Base-by-base conservation (phyloP, 2,329 filamentous ascomycete genomes). In the Alternaria triticina region DNA sequence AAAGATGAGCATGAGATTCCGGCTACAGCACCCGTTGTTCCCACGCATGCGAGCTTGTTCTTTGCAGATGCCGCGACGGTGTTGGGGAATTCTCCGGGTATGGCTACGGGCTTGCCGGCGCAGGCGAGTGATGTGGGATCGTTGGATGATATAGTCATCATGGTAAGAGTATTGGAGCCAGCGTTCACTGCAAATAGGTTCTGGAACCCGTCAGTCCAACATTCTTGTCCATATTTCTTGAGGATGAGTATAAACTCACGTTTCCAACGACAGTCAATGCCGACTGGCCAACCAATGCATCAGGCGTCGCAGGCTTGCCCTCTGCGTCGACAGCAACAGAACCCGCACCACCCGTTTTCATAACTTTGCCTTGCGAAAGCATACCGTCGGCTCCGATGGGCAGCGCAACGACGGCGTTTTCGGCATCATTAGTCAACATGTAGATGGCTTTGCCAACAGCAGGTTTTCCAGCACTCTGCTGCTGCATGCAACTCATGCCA, bases 221-320 rank as follows among this genome's bases (percentile, higher is more conserved):
- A 5, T 22, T 30, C 28, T 28, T 50, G 5, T 30, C 6, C 6
- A 8, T 23, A 7, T 20, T 40, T 3, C 8, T 15, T 6, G 22
- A 4, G 3, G 3, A 36, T n/a, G 11, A 8, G 17, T 12, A 5
- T 11, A 17, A 10, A 61, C 82, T 74, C 78, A 88, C 87, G 25
- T 84, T 88, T 87, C 83, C 86, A 6, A 80, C 81, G 1, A 88
- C 72, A 4, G 82, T 83, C 55, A 89, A 60, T 3, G 85, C 68
- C 2, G 83, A 84, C 69, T 89, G 87, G 44, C 81, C 82, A 25
- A 84, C 77, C 13, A 89, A 74, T 0, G 84, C 80, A 73, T 89
- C 88, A 0, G 85, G 83, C 0, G 70, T 79, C 1, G 82, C 83
- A 9, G 59, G 59, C 0, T 82, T 27, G 78, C 81, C 4, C 11